Evolutionary conservation across 169 alveolate species (phyloP).

Genomic region (Miamiensis avidus): DNA sequence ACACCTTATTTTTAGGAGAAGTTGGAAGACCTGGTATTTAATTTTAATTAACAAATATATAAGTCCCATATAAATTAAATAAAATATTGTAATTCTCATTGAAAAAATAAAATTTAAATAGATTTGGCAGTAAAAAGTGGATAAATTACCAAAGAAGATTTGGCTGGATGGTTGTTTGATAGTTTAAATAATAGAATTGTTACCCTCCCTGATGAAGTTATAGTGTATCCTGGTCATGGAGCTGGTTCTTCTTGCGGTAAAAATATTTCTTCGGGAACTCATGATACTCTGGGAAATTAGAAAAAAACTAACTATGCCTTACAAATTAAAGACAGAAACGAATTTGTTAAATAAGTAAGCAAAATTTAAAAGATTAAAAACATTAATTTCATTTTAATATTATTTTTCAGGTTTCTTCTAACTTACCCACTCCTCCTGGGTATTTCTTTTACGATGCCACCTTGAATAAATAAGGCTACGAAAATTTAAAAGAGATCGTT

Average conservation of each 20-base stretch:
- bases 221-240: conserved; percentile 59
- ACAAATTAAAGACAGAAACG: conserved; percentile 28
- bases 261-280: conserved; percentile 37
- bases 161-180: conserved; percentile 46
- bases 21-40: conserved; percentile 49
- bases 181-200: conserved; percentile 43
- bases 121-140: conserved; percentile 50
- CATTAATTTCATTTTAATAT: too few relatives aligned
- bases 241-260: conserved; percentile 55
- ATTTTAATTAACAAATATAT: too few relatives aligned
- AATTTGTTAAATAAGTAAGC: conserved; percentile 19
- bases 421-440: conserved; percentile 50
- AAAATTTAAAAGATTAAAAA: too few relatives aligned
- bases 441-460: conserved; percentile 50
- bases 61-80: too few relatives aligned
- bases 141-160: conserved; percentile 40
- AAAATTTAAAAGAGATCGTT: conserved; percentile 11
- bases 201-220: conserved; percentile 24
- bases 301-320: conserved; percentile 41
- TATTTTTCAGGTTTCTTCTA: too few relatives aligned
- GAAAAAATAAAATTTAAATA: too few relatives aligned
- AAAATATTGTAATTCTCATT: neutral
- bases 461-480: conserved; percentile 15
- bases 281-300: conserved; percentile 44
- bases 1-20: conserved; percentile 55